Conservation (phyloP, 441 rosid genomes). For the Jatropha multifida region DNA sequence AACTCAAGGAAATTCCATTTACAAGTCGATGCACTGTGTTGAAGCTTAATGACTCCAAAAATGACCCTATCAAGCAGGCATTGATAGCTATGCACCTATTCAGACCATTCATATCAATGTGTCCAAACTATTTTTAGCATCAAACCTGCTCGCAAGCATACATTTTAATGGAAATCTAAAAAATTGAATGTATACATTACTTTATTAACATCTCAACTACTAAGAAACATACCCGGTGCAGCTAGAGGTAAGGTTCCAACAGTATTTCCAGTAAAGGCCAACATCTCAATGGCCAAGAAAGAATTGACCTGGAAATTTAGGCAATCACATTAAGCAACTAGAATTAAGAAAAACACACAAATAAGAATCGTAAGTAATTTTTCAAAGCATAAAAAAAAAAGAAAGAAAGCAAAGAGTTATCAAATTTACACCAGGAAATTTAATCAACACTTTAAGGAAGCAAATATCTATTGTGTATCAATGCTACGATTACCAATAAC, state of each 20-base stretch:
- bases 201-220: not conserved
- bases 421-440: too few species aligned
- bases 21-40: not conserved
- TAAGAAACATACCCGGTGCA: conserved; percentile 9
- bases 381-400: too few species aligned
- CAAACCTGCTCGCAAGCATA: not conserved
- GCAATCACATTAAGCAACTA: not conserved
- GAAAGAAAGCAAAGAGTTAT: too few species aligned
- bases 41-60: not conserved
- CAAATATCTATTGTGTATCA: too few species aligned
- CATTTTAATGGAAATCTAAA: not conserved
- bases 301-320: not conserved
- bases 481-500: too few species aligned
- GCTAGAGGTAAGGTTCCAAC: conserved; percentile 1
- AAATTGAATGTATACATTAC: not conserved
- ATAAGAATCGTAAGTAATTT: not conserved
- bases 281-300: conserved; percentile 5
- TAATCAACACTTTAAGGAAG: too few species aligned
- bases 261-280: conserved; percentile 13
- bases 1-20: not conserved
- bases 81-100: not conserved
- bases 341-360: not conserved
- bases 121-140: not conserved
- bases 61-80: not conserved
- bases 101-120: not conserved